phyloP scores from a whole-genome alignment of 73 alveolate genomes.

The Paramecium primaurelia region DNA sequence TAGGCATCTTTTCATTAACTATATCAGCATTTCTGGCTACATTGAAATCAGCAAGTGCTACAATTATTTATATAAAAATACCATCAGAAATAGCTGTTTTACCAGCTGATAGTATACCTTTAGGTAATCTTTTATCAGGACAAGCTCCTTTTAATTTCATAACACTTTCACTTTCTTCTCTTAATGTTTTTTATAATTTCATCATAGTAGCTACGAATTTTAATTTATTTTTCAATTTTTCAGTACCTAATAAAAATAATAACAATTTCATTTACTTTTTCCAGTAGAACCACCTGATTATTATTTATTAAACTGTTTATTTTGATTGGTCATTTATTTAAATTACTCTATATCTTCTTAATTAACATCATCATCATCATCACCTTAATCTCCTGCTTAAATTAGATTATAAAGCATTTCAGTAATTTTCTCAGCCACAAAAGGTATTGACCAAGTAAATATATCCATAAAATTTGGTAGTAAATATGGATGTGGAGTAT shows the following conservation, averaged over 20 bases:
- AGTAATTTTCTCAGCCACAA: conserved; percentile 86
- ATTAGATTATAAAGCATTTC: conserved; percentile 78
- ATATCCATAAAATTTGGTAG: conserved; percentile 90
- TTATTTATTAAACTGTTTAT: conserved; percentile 6
- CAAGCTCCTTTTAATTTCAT: conserved; percentile 80
- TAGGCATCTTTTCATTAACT: conserved; percentile 44
- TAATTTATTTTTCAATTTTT: conserved; percentile 23
- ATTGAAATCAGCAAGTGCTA: conserved; percentile 34
- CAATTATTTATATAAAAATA: neutral
- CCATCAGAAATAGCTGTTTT: conserved; percentile 71
- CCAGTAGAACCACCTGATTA: neutral
- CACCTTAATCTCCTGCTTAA: conserved; percentile 57
- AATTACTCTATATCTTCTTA: conserved; percentile 59
- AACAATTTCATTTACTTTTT: conserved; percentile 51
- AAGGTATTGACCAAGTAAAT: conserved; percentile 90
- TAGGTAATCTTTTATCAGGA: conserved; percentile 82
- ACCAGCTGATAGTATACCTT: conserved; percentile 78
- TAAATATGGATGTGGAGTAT: conserved; percentile 91
- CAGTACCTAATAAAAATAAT: neutral
- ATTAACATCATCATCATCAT: conserved; percentile 44
- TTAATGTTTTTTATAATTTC: conserved; percentile 71
- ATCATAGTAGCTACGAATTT: conserved; percentile 58
- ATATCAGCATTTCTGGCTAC: conserved; percentile 11
- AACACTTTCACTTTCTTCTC: conserved; percentile 79
- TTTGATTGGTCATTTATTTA: conserved; percentile 8